phyloP scores from a whole-genome alignment of 176 grass and related monocot genomes.

The Juncus effusus region DNA sequence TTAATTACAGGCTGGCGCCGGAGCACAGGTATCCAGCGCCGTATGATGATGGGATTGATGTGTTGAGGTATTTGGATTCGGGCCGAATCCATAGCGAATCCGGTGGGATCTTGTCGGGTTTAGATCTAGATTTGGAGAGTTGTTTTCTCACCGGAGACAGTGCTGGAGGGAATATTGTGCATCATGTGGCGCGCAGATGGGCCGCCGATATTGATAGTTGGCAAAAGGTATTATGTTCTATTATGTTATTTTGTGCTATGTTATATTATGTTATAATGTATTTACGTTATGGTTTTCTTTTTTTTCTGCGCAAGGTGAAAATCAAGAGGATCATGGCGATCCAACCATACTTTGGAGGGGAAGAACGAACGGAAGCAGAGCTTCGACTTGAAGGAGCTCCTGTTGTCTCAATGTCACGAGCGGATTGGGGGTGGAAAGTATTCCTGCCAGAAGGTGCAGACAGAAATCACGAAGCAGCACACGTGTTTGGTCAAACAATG shows the following conservation, averaged over 20 bases:
- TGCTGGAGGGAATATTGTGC: slow-evolving; percentile 66
- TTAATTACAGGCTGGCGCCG: slow-evolving; percentile 60
- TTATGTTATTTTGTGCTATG: not conserved
- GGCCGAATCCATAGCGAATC: not conserved
- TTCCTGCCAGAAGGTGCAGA: slow-evolving; percentile 26
- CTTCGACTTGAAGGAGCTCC: slow-evolving; percentile 5
- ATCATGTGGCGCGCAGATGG: slow-evolving; percentile 65
- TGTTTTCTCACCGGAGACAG: slow-evolving; percentile 65
- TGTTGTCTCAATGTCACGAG: slow-evolving; percentile 8
- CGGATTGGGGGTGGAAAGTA: slow-evolving; percentile 31
- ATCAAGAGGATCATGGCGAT: slow-evolving; percentile 21
- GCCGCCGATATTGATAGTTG: slow-evolving; percentile 10
- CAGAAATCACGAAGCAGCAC: slow-evolving; percentile 24
- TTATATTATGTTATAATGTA: not conserved
- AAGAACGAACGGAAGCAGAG: slow-evolving; percentile 35
- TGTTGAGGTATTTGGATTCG: slow-evolving; percentile 36
- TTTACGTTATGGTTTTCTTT: not conserved
- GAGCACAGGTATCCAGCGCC: slow-evolving; percentile 55
- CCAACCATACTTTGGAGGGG: slow-evolving; percentile 48
- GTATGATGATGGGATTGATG: slow-evolving; percentile 55
- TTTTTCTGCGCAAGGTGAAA: no score
- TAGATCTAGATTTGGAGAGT: slow-evolving; percentile 36
- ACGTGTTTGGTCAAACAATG: not conserved
- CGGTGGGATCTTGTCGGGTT: slow-evolving; percentile 7
- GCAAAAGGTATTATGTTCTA: slow-evolving; percentile 5